Evolutionary conservation across 2,329 filamentous ascomycete genomes (phyloP), one percentile per base, ranked within the genome.

Genomic region (Zopfia rhizophila): DNA sequence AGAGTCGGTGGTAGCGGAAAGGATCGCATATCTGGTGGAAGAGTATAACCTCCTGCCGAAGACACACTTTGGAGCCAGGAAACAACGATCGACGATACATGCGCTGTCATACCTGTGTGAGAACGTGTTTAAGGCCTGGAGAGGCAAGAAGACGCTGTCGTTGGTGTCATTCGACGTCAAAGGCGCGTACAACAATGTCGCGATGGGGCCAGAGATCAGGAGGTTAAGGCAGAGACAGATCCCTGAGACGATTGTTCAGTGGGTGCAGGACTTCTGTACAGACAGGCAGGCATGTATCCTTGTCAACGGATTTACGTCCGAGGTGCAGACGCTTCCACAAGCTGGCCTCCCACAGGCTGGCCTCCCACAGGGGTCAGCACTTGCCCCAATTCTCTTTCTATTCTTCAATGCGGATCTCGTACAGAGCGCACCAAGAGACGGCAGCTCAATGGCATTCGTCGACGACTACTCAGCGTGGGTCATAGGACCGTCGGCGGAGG

Each of bases 131-230:
- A 50, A 43, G 33, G 50, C 50, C 12, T 53, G 38, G 45, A 21
- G 44, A 56, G 58, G 48, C 25, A 43, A 51, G 35, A 60, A 63
- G 48, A 61, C 68, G 6, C 47, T 73, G 4, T 70, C 65, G 37
- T 53, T 74, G 7, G 54, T 72, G 33, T 70, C 63, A 41, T 75
- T 75, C 36, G 66, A 75, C 53, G 56, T 76, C 2, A 75, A 75
- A 49, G 70, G 71, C 14, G 72, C 68, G 38, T 75, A 72, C 44
- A 75, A 76, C 35, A 58, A 72, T 12, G 69, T 76, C 10, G 70
- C 51, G 18, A 72, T 71, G 39, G 61, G 70, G 30, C 43, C 66
- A 53, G 43, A 72, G 23, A 28, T 72, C 25, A 51, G 68, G 31
- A 68, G 70, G 37, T 58, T 74, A 23, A 58, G 56, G 51, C 52